These are phyloP conservation scores for Debaryomyces prosopidis DNA, from an alignment of 805 yeast genomes.

Conservation along the genomic window DNA sequence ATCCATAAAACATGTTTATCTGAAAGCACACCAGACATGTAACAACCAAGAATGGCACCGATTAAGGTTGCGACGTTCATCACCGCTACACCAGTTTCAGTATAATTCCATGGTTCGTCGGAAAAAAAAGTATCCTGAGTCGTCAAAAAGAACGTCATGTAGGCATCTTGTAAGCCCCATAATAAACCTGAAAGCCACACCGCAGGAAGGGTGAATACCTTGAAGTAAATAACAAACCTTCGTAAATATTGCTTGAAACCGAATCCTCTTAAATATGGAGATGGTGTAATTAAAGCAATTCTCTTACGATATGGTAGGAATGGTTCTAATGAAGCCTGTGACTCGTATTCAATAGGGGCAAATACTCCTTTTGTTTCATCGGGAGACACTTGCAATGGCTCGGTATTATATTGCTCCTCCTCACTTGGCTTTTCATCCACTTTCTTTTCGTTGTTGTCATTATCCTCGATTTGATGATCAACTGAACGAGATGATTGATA, in stretches of 20 bases:
- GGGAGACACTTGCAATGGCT: background rate
- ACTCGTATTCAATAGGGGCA: constrained; percentile 3
- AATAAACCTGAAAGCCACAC: constrained; percentile 65
- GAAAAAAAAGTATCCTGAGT: constrained; percentile 69
- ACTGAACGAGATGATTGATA: constrained; percentile 3
- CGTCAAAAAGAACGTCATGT: constrained; percentile 71
- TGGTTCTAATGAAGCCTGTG: constrained; percentile 6
- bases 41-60: constrained; percentile 67
- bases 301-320: constrained; percentile 45
- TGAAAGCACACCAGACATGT: constrained; percentile 60
- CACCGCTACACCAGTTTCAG: constrained; percentile 65
- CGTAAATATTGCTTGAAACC: constrained; percentile 67
- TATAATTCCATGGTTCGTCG: constrained; percentile 65
- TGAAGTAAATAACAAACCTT: constrained; percentile 49
- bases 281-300: constrained; percentile 52
- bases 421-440: constrained; percentile 8
- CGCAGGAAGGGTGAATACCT: constrained; percentile 65
- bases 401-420: constrained; percentile 5
- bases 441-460: constrained; percentile 3
- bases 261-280: constrained; percentile 58
- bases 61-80: constrained; percentile 73
- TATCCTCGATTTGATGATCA: constrained; percentile 1
- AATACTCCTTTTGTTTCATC: background rate
- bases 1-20: constrained; percentile 62
- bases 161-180: constrained; percentile 82